Conservation (phyloP, 2,329 filamentous ascomycete species). For the Hawksworthiomyces lignivorus region DNA sequence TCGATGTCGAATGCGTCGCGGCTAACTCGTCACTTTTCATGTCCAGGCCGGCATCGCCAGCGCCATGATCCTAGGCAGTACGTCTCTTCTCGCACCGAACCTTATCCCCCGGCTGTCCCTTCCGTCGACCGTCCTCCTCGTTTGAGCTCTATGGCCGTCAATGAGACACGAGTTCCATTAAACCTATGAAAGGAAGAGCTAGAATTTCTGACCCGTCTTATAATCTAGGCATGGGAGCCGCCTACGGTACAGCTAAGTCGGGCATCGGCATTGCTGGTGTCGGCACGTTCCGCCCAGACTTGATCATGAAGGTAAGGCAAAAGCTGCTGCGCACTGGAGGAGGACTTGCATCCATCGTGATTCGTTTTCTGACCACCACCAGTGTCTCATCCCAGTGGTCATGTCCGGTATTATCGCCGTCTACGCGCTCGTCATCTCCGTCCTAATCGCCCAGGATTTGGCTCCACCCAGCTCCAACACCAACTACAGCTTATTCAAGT, state of each 20-base stretch:
- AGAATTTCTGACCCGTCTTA: neutral
- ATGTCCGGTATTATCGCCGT: slow-evolving; percentile 99
- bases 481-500: slow-evolving; percentile 80
- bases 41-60: slow-evolving; percentile 65
- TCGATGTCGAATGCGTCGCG: too few relatives aligned
- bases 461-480: slow-evolving; percentile 54
- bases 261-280: slow-evolving; percentile 83
- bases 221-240: slow-evolving; percentile 56
- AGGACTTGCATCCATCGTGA: too few relatives aligned
- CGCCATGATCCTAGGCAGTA: slow-evolving; percentile 82
- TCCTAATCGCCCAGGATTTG: slow-evolving; percentile 89
- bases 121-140: too few relatives aligned
- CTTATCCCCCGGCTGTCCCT: neutral
- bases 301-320: slow-evolving; percentile 75
- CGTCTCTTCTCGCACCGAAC: slow-evolving; percentile 22
- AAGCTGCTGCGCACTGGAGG: too few relatives aligned
- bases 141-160: too few relatives aligned
- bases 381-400: slow-evolving; percentile 82
- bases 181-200: neutral
- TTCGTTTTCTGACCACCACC: neutral
- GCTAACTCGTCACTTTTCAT: too few relatives aligned
- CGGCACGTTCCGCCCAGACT: slow-evolving; percentile 74
- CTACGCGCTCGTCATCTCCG: slow-evolving; percentile 92
- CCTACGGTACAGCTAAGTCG: slow-evolving; percentile 81
- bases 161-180: too few relatives aligned